A percentile compares a stretch with the other conserved stretches of the same genome.
Conservation (phyloP, 495 filamentous ascomycete species). For the Aspergillus sclerotioniger region DNA sequence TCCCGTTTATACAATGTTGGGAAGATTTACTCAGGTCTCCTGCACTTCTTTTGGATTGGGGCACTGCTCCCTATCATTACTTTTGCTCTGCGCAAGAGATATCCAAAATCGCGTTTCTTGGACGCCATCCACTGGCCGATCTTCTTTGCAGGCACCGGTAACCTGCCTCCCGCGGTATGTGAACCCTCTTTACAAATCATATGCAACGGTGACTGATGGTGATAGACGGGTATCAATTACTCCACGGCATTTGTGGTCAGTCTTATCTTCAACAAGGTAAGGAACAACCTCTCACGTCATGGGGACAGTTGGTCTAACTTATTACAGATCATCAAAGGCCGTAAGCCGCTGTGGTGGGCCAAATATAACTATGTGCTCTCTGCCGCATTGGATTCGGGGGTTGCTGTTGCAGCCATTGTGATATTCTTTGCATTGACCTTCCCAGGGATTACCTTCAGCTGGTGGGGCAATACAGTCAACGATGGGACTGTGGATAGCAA, state of each 20-base stretch:
- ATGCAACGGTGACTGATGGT: background rate
- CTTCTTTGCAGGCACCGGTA: constrained; percentile 22
- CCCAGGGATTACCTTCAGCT: constrained; percentile 61
- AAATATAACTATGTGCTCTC: constrained; percentile 14
- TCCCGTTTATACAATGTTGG: constrained; percentile 60
- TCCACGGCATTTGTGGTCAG: constrained; percentile 76
- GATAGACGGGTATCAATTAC: constrained; percentile 69
- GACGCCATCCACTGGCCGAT: constrained; percentile 21
- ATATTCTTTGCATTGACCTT: constrained; percentile 54
- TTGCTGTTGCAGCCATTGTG: constrained; percentile 11
- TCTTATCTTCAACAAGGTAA: constrained; percentile 72
- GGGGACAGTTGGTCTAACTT: background rate
- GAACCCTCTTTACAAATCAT: background rate
- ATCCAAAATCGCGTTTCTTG: constrained; percentile 11
- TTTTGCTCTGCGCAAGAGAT: constrained; percentile 13
- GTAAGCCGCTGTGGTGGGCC: constrained; percentile 59
- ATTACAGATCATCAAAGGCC: constrained; percentile 48
- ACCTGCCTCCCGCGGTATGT: constrained; percentile 19
- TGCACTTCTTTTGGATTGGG: constrained; percentile 22
- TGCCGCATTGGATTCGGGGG: constrained; percentile 6
- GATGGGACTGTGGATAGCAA: constrained; percentile 29
- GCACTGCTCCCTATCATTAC: constrained; percentile 15
- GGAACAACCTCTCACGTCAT: background rate
- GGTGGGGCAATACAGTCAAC: constrained; percentile 75
- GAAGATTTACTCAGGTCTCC: constrained; percentile 17